Conservation (phyloP, 176 grass and related monocot genomes). For the Carex scoparia region DNA sequence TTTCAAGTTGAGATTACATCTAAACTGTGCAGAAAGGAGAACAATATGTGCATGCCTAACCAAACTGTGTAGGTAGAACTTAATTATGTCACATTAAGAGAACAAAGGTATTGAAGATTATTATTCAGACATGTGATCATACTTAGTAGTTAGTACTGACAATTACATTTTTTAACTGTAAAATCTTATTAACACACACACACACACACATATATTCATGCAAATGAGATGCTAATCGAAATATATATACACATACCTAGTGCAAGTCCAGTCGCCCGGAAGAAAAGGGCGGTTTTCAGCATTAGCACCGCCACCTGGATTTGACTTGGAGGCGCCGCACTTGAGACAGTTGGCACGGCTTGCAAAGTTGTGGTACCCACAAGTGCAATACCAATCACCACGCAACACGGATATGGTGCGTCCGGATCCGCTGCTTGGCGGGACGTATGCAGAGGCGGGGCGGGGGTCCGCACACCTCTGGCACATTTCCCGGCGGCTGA, state of each 20-base stretch:
- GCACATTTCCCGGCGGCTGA: conserved; percentile 82
- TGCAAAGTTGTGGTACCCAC: conserved; percentile 92
- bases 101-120: neutral
- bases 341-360: conserved; percentile 85
- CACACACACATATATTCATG: neutral
- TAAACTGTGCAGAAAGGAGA: neutral
- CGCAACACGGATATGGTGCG: conserved; percentile 38
- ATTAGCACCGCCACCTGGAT: conserved; percentile 34
- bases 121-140: neutral
- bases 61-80: too few species aligned
- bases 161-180: neutral
- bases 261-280: conserved; percentile 83
- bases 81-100: too few species aligned
- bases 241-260: conserved; percentile 67
- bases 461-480: conserved; percentile 62
- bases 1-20: neutral
- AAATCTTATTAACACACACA: conserved; percentile 20
- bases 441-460: conserved; percentile 27
- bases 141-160: neutral
- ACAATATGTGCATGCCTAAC: neutral
- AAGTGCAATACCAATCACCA: conserved; percentile 95
- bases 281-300: conserved; percentile 26
- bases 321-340: conserved; percentile 54
- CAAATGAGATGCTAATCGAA: conserved; percentile 15
- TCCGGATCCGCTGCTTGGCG: neutral